Base-by-base conservation (phyloP, 78 protist species). In the Planoprotostelium fungivorum region DNA sequence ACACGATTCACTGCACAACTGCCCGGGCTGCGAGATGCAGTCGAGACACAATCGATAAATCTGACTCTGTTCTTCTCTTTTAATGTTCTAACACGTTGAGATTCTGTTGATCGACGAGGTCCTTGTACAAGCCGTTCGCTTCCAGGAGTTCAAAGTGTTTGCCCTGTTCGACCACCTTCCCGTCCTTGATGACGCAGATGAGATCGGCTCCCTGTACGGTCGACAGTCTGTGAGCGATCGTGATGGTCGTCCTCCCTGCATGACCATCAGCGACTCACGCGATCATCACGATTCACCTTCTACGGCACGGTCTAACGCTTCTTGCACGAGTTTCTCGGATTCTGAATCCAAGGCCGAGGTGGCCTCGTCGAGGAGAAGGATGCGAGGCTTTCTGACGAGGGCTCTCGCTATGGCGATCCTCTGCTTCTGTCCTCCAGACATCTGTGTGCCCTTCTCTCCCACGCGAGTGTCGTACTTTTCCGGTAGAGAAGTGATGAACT, bases 381-480 rank as follows among this genome's bases (percentile, higher is more conserved):
- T 89, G 86, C 84, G 37, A 37, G 99, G 98, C n/a, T 96, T 87
- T 36, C 92, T 36, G 38, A 98, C 29, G 9, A 98, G 86, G 0
- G 98, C 99, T 29, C 99, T 90, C 0, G 99, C 99, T 35, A 99
- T 98, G 73, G 95, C 99, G 83, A 87, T 90, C 73, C 95, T 93
- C 87, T 98, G 99, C 91, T 94, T 94, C 93, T 99, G 99, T 0
- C 99, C 99, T 25, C 99, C 99, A 0, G 97, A 94, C 28, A 98
- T 90, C 85, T 88, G 39, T n/a, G 86, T 85, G 25, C 97, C 98
- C 0, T 96, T 84, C 35, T 97, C 98, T 84, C 99, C 99, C 0
- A 97, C 96, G 0, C 25, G 39, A 1, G 98, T 98, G 84, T 96
- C 87, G 89, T 97, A 97, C 31, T 95, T 96, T 1, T 95, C 83